Percentiles rank a stretch among this genome's conserved stretches.
phyloP scores from a whole-genome alignment of 2,329 filamentous ascomycete species.

The Colletotrichum australisinense region DNA sequence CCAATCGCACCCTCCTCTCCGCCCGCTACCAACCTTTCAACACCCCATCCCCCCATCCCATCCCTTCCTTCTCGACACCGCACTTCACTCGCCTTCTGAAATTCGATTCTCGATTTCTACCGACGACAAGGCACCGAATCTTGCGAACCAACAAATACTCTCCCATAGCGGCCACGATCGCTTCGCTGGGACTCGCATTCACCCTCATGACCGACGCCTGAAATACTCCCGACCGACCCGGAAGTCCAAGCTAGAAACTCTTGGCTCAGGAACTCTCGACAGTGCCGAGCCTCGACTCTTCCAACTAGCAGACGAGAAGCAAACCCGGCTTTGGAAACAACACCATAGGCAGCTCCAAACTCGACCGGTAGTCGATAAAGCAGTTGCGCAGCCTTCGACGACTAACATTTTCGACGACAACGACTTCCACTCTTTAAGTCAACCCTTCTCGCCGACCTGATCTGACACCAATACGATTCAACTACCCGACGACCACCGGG shows the following conservation, averaged over 20 bases:
- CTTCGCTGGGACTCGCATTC: constrained; percentile 1
- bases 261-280: constrained; percentile 21
- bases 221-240: constrained; percentile 4
- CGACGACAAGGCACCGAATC: constrained; percentile 16
- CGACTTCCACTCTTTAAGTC: constrained; percentile 13
- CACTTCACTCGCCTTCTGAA: constrained; percentile 24
- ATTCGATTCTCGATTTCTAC: constrained; percentile 32
- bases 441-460: neutral
- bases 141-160: neutral
- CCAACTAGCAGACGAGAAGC: constrained; percentile 2
- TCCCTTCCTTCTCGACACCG: constrained; percentile 31
- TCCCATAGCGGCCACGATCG: constrained; percentile 11
- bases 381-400: constrained; percentile 14
- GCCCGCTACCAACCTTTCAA: constrained; percentile 36
- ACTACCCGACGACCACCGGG: neutral
- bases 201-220: neutral
- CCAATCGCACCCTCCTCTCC: constrained; percentile 35
- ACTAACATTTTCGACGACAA: constrained; percentile 25
- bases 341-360: neutral
- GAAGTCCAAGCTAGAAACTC: neutral
- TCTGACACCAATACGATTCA: constrained; percentile 4
- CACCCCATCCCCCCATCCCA: constrained; percentile 36
- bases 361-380: constrained; percentile 4
- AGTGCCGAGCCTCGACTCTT: constrained; percentile 13
- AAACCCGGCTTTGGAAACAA: neutral